Base-by-base conservation (phyloP, 2,329 filamentous ascomycete species). In the Trichoderma brevicompactum region DNA sequence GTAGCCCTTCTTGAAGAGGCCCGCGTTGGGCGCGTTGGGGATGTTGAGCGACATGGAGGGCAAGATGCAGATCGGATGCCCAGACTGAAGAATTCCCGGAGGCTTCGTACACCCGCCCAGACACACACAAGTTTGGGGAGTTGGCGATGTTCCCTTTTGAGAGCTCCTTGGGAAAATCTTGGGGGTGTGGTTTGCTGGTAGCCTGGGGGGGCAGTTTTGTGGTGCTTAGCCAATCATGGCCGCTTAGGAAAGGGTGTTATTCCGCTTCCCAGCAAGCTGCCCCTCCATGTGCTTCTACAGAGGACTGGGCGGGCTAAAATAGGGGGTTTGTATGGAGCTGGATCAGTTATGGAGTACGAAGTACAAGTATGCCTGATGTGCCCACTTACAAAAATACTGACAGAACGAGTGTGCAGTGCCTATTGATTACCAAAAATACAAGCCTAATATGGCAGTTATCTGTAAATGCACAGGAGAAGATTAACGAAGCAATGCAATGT, bases 1-100 rank as follows among this genome's bases (percentile, higher is more conserved):
- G 82, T 99, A 99, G 74, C 94, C 94, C 74, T 89, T 85, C 85
- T 98, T 98, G 86, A 99, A 98, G 46, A 98, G 87, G 78, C 91
- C 91, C 75, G 91, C 86, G 79, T 97, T 97, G 69, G 95, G 95
- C 73, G 95, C 94, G 79, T 89, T 92, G 70, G 95, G 95, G 77
- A 99, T 96, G 77, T 93, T 92, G 78, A 99, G 88, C 81, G 95
- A 99, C 95, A 99, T 98, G 73, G 71, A 75, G 49, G 74, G 49
- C 65, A 67, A 67, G 48, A 23, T 38, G 59, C 40, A 53, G 55
- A 50, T 28, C 43, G 12, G 50, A 13, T 13, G 43, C 19, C 50
- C 41, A 41, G 38, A 40, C 48, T n/a, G n/a, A 23, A 34, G 23
- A 50, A 19, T 54, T 60, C 32, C 50, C 19, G 34, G 36, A 3